These are phyloP conservation scores for Amaranthus tricolor DNA, from an alignment of 179 eudicot genomes.

Conservation along the genomic window DNA sequence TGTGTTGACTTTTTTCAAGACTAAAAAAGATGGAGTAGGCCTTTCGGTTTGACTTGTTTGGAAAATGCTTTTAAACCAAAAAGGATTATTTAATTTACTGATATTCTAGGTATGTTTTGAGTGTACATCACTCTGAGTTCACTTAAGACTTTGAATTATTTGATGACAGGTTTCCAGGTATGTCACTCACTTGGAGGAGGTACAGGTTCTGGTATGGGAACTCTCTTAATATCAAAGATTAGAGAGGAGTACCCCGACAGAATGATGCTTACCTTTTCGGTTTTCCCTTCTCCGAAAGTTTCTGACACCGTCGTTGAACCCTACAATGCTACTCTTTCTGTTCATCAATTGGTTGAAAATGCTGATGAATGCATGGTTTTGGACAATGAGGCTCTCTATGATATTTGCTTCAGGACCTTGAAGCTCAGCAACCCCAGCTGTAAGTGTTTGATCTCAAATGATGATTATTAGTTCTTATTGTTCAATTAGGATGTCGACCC, in stretches of 20 bases:
- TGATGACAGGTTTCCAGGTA: conserved; percentile 57
- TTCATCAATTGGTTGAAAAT: conserved; percentile 68
- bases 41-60: too few species aligned
- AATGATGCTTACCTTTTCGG: too few species aligned
- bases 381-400: conserved; percentile 67
- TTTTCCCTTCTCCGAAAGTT: too few species aligned
- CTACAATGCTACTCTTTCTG: conserved; percentile 71
- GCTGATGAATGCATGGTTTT: conserved; percentile 76
- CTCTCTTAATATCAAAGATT: too few species aligned
- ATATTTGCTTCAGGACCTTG: conserved; percentile 61
- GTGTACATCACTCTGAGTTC: not conserved
- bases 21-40: too few species aligned
- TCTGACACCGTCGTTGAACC: conserved; percentile 70
- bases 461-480: too few species aligned
- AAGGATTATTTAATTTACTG: not conserved
- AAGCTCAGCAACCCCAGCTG: conserved; percentile 67
- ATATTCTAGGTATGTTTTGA: not conserved
- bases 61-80: too few species aligned
- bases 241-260: too few species aligned
- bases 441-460: conserved; percentile 20
- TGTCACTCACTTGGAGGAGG: conserved; percentile 48
- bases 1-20: too few species aligned
- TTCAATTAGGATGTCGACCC: too few species aligned
- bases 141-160: not conserved
- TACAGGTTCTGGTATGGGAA: too few species aligned